phyloP scores from a whole-genome alignment of 305 asterid species.

The Fraxinus xanthoxyloides region DNA sequence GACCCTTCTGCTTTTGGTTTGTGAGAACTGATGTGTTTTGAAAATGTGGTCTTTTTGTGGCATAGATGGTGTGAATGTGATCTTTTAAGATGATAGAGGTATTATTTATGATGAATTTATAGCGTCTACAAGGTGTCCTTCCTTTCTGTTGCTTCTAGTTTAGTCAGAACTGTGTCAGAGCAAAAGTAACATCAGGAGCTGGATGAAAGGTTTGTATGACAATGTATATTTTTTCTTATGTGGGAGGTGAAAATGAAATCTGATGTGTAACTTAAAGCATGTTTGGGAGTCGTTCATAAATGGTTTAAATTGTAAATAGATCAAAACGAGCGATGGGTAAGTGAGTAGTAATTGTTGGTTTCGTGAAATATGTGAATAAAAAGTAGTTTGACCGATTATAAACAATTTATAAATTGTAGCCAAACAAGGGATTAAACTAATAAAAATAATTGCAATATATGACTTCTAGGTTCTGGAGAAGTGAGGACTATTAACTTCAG shows the following conservation, averaged over 20 bases:
- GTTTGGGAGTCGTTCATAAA: not conserved
- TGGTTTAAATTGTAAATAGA: not conserved
- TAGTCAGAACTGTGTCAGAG: not conserved
- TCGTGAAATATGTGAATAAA: not conserved
- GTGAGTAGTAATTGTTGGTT: not conserved
- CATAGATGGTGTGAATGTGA: not conserved
- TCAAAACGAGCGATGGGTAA: not conserved
- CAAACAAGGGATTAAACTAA: not conserved
- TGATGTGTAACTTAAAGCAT: not conserved
- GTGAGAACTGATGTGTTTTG: not conserved
- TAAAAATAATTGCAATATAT: not conserved
- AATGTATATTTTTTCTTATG: not conserved
- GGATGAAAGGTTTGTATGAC: not conserved
- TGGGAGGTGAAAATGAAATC: not conserved
- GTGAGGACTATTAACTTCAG: not conserved
- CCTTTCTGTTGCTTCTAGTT: not conserved
- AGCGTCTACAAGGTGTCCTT: not conserved
- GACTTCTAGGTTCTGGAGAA: not conserved
- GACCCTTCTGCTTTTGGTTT: not conserved
- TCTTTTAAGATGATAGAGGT: not conserved
- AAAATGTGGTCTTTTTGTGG: not conserved
- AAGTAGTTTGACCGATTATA: not conserved
- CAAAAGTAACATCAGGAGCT: not conserved
- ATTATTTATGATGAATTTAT: not conserved
- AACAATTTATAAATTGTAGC: not conserved